phyloP scores from a whole-genome alignment of 495 filamentous ascomycete species.

The Aspergillus wentii region DNA sequence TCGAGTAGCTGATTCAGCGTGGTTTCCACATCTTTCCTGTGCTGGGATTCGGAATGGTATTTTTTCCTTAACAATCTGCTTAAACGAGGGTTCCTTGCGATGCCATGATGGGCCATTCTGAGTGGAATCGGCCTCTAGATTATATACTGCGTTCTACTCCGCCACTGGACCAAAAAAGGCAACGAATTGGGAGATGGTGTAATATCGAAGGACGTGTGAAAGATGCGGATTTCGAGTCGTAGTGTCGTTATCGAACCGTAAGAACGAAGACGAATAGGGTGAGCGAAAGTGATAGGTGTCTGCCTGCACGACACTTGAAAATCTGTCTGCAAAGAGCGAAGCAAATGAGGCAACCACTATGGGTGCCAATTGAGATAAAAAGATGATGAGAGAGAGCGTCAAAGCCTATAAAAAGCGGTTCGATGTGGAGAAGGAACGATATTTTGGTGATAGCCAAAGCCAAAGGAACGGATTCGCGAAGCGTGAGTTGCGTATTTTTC shows the following conservation, averaged over 20 bases:
- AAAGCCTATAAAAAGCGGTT: no score
- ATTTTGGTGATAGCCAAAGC: conserved; percentile 1
- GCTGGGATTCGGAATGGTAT: conserved; percentile 7
- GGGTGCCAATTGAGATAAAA: no score
- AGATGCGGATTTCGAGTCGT: no score
- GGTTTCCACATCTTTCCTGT: background rate
- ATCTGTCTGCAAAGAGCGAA: background rate
- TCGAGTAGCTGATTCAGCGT: conserved; percentile 1
- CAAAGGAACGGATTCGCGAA: no score
- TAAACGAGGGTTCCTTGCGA: conserved; percentile 12
- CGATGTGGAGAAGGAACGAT: conserved; percentile 9
- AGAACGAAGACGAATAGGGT: conserved; percentile 2
- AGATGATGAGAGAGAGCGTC: background rate
- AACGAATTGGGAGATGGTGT: background rate
- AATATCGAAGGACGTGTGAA: no score
- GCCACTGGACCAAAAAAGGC: no score
- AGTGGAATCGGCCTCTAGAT: no score
- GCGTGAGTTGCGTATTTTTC: no score
- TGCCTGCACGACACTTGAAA: conserved; percentile 17
- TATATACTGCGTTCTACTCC: no score
- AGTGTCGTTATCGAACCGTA: background rate
- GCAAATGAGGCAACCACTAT: conserved; percentile 1
- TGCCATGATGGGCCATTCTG: conserved; percentile 22
- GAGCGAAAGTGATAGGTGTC: no score
- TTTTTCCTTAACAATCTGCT: conserved; percentile 11